Percentiles rank a stretch among this genome's conserved stretches.
Evolutionary conservation across 2,329 filamentous ascomycete genomes (phyloP).

Genomic region (Fusarium illudens): DNA sequence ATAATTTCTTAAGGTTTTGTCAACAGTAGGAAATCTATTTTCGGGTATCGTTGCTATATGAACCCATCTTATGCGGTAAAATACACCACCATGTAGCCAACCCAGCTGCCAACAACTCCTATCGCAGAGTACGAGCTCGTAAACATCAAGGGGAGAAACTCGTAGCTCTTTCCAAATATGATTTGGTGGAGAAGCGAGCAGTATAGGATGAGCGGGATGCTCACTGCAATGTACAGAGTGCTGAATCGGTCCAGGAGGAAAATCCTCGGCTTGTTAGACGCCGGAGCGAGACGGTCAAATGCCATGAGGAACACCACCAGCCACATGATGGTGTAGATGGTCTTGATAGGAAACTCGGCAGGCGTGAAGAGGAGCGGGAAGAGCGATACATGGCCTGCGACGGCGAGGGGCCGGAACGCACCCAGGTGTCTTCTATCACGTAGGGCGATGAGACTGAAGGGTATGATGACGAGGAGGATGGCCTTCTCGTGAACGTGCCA

Average conservation of each 20-base stretch:
- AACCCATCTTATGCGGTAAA: conserved; percentile 63
- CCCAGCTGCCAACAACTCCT: conserved; percentile 95
- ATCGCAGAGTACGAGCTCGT: conserved; percentile 93
- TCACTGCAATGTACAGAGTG: conserved; percentile 86
- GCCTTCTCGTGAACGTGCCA: conserved; percentile 99
- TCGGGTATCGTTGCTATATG: conserved; percentile 36
- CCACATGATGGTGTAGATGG: conserved; percentile 92
- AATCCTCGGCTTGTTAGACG: conserved; percentile 78
- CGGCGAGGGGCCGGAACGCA: conserved; percentile 89
- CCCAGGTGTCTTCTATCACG: conserved; percentile 89
- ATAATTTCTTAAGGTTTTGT: neutral
- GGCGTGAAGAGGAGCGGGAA: conserved; percentile 94
- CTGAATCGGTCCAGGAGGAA: conserved; percentile 93
- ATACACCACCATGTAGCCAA: conserved; percentile 93
- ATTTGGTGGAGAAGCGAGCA: conserved; percentile 84
- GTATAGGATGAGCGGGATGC: conserved; percentile 89
- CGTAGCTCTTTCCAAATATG: conserved; percentile 82
- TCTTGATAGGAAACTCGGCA: conserved; percentile 93
- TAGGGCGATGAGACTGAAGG: conserved; percentile 91
- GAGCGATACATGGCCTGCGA: conserved; percentile 92
- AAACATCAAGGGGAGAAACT: conserved; percentile 97
- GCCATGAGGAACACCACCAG: conserved; percentile 83
- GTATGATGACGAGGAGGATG: conserved; percentile 90
- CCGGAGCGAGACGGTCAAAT: conserved; percentile 88
- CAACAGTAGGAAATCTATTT: conserved; percentile 26